Percentiles rank a stretch among this genome's conserved stretches.
These are phyloP conservation scores for Puccinellia tenuiflora DNA, from an alignment of 176 grass and related monocot genomes.

Conservation along the genomic window DNA sequence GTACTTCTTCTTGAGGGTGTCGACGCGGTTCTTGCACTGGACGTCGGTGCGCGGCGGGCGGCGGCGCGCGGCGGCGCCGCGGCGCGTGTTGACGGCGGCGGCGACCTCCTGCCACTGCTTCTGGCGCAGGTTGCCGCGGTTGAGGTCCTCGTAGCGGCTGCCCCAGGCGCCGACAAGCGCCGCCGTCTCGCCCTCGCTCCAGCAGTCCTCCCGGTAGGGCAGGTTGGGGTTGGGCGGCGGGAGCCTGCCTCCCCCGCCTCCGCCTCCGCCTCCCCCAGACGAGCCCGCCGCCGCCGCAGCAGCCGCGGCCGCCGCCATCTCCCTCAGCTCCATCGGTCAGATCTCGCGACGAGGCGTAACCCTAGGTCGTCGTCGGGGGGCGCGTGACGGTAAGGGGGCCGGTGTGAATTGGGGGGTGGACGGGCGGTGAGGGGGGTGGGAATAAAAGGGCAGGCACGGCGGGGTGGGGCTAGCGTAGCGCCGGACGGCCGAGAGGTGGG, in stretches of 20 bases:
- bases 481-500: constrained; percentile 24
- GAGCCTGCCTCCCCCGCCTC: constrained; percentile 20
- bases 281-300: constrained; percentile 18
- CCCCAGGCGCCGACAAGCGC: constrained; percentile 86
- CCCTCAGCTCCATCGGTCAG: constrained; percentile 41
- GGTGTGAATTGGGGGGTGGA: constrained; percentile 9
- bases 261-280: constrained; percentile 10
- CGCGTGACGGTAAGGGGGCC: background rate
- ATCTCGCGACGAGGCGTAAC: constrained; percentile 32
- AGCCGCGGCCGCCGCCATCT: constrained; percentile 29
- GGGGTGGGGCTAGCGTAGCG: constrained; percentile 21
- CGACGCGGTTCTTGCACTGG: constrained; percentile 99
- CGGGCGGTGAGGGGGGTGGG: constrained; percentile 23
- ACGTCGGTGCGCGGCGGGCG: constrained; percentile 89
- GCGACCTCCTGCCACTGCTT: constrained; percentile 99
- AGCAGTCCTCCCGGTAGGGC: constrained; percentile 97
- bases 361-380: background rate
- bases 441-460: constrained; percentile 49
- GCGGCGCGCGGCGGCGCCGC: constrained; percentile 43
- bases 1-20: constrained; percentile 99
- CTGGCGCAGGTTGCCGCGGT: constrained; percentile 93
- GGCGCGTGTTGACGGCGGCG: constrained; percentile 65
- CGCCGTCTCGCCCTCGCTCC: constrained; percentile 96
- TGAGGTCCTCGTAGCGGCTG: constrained; percentile 78
- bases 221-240: constrained; percentile 73